phyloP scores from a whole-genome alignment of 371 early-diverging fungal genomes.

The Mortierella polycephala region DNA sequence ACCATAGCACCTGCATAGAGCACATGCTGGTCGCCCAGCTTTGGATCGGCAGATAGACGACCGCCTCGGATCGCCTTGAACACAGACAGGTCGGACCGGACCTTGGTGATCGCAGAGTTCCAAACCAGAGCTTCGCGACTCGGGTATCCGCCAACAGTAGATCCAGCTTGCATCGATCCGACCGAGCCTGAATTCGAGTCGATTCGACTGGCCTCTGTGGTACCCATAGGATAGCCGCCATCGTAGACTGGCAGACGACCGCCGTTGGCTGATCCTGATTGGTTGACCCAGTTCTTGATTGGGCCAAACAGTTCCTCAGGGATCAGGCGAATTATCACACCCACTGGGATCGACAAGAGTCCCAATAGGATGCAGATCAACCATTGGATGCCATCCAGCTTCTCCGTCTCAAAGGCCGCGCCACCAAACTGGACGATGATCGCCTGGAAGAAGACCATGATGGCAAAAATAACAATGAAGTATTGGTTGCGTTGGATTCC shows the following conservation, averaged over 20 bases:
- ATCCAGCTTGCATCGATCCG: too few species aligned
- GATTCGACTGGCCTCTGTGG: conserved; percentile 25
- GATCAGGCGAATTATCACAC: conserved; percentile 72
- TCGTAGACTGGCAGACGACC: too few species aligned
- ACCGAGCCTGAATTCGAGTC: too few species aligned
- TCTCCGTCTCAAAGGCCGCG: conserved; percentile 66
- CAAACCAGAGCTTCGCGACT: conserved; percentile 41
- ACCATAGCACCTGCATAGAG: conserved; percentile 69
- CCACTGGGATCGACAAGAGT: conserved; percentile 74
- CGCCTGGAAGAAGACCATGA: conserved; percentile 66
- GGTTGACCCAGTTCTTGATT: conserved; percentile 39
- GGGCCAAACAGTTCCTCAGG: conserved; percentile 62
- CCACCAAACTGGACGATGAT: conserved; percentile 74
- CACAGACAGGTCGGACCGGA: conserved; percentile 50
- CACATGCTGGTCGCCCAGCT: too few species aligned
- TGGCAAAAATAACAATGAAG: conserved; percentile 68
- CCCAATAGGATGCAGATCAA: conserved; percentile 72
- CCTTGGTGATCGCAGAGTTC: conserved; percentile 53
- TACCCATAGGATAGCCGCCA: conserved; percentile 25
- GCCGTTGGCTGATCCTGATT: too few species aligned
- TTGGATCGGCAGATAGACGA: conserved; percentile 54
- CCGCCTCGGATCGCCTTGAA: conserved; percentile 58
- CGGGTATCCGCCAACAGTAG: conserved; percentile 37
- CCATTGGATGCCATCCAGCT: conserved; percentile 72
- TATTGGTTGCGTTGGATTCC: conserved; percentile 65